These are phyloP conservation scores for Pinus albicaulis DNA, from an alignment of 75 land plant species.

Conservation along the genomic window DNA sequence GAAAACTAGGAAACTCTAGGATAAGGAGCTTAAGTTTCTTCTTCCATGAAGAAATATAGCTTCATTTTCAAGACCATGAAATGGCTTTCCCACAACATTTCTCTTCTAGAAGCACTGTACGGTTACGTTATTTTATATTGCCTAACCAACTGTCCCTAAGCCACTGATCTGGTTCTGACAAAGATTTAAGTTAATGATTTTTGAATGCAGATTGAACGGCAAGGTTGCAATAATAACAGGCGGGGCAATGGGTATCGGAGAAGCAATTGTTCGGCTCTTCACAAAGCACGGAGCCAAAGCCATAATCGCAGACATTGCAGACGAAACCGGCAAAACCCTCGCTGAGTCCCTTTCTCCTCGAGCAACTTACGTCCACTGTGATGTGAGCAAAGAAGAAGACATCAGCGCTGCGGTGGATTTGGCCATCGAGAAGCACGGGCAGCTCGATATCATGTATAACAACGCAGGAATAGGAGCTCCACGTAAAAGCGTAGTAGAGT, in stretches of 20 bases:
- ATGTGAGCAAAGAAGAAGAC: slow-evolving; percentile 40
- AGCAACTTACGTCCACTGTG: slow-evolving; percentile 46
- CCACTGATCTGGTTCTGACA: too few relatives aligned
- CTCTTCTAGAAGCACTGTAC: too few relatives aligned
- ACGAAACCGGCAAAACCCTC: slow-evolving; percentile 19
- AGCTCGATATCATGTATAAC: slow-evolving; percentile 61
- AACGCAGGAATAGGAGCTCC: slow-evolving; percentile 39
- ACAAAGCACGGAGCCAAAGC: slow-evolving; percentile 45
- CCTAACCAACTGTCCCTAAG: too few relatives aligned
- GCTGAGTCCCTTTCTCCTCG: slow-evolving; percentile 32
- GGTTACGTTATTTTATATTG: too few relatives aligned
- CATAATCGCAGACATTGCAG: slow-evolving; percentile 41
- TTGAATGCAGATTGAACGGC: slow-evolving; percentile 35
- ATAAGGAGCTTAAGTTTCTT: too few relatives aligned
- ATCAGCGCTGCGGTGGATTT: slow-evolving; percentile 35
- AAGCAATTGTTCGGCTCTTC: slow-evolving; percentile 42
- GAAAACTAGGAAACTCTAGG: too few relatives aligned
- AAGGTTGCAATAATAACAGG: slow-evolving; percentile 67
- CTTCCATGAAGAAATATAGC: too few relatives aligned
- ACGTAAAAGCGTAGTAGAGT: slow-evolving; percentile 31
- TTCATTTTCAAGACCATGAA: too few relatives aligned
- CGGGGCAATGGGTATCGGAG: slow-evolving; percentile 63
- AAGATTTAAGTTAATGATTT: too few relatives aligned
- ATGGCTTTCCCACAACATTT: too few relatives aligned
- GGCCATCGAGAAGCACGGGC: slow-evolving; percentile 38